Base-by-base conservation (phyloP, 805 yeast genomes). In the Ogataea wickerhamii region DNA sequence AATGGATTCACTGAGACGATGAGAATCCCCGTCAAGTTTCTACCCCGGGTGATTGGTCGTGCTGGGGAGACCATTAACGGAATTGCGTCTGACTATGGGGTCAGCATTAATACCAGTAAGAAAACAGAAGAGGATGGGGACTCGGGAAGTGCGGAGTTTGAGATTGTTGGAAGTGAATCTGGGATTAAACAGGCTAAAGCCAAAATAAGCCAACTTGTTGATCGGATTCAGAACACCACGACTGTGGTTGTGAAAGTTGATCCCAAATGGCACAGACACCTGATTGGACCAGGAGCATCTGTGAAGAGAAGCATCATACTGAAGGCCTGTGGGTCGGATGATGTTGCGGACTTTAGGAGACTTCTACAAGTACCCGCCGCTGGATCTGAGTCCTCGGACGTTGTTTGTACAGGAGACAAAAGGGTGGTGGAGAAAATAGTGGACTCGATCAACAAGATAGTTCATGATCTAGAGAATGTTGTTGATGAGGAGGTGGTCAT, bases 1-100 rank as follows among this genome's bases (percentile, higher is more conserved):
- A 87, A 88, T 56, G 91, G 95, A 13, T 76, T 77, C 64, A 72
- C 74, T 41, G 70, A 77, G 47, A 64, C 67, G n/a, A 59, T 91
- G 28, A 58, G 66, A 32, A 81, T 93, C 36, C 94, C 96, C 26
- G 59, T 71, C 29, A 76, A 73, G 44, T 81, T 87, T n/a, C 74
- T 91, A 43, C 74, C 96, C 16, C 74, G 87, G 56, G 80, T 93
- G 41, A 88, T 93, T 58, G 98, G 98, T 53, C 87, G 84, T 55
- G 71, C 73, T 43, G 97, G 98, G 58, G 91, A 86, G 44, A 75
- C 73, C 36, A 82, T 93, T 54, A 84, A 80, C 45, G 86, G 83
- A 55, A 81, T 94, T 41, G 76, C 86, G 44, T 88, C 82, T 36
- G 76, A 73, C 28, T 66, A 79, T 26, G 85, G 82, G 32, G 76